Evolutionary conservation across 129 eudicot genomes (phyloP).

Genomic region (Centella asiatica): DNA sequence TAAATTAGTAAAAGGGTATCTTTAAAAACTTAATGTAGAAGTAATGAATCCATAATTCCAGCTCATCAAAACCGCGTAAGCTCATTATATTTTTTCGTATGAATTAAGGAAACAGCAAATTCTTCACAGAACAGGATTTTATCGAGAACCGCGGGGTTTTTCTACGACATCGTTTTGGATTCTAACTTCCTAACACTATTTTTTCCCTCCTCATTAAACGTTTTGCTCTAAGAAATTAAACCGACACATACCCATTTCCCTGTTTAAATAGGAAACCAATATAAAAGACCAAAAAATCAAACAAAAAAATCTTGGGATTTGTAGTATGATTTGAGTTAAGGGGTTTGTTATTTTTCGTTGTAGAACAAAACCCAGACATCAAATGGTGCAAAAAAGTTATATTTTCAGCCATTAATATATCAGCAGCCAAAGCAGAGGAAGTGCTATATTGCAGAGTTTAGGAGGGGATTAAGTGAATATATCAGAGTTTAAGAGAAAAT

Average conservation of each 20-base stretch:
- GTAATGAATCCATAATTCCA: neutral
- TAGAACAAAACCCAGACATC: constrained; percentile 4
- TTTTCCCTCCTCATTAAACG: neutral
- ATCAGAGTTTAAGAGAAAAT: neutral
- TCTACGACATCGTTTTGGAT: constrained; percentile 1
- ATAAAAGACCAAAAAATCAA: neutral
- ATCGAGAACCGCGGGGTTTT: neutral
- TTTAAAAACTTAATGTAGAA: neutral
- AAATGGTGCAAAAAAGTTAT: neutral
- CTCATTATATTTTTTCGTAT: neutral
- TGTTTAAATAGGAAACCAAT: neutral
- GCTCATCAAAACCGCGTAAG: neutral
- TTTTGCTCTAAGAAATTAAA: neutral
- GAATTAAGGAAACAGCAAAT: neutral
- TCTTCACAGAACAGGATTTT: neutral
- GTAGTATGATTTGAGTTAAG: neutral
- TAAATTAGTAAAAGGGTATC: neutral
- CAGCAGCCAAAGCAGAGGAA: neutral
- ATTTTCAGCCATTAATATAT: neutral
- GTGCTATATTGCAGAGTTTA: neutral
- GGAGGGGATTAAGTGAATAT: neutral
- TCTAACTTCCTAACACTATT: neutral
- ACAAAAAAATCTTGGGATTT: too few relatives aligned
- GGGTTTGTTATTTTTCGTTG: neutral
- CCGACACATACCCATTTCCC: constrained; percentile 2